These are phyloP conservation scores for Botrytis porri DNA, from an alignment of 2,329 filamentous ascomycete species.

Conservation along the genomic window DNA sequence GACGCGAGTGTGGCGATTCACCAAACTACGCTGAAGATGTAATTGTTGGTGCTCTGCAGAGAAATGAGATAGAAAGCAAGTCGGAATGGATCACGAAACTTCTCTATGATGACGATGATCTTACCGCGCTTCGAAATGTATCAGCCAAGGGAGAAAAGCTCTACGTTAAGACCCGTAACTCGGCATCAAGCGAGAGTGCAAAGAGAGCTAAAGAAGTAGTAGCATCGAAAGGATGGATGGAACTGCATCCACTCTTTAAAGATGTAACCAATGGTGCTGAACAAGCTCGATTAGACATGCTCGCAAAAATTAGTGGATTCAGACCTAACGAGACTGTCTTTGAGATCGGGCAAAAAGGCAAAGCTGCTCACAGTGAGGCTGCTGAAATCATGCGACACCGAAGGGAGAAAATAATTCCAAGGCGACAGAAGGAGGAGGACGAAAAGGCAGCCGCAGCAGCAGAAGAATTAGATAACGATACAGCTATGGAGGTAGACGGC, in stretches of 20 bases:
- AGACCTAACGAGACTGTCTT: constrained; percentile 94
- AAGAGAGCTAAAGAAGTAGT: constrained; percentile 80
- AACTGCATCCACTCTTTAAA: constrained; percentile 78
- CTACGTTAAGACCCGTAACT: constrained; percentile 84
- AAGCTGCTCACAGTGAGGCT: constrained; percentile 58
- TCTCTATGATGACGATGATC: constrained; percentile 70
- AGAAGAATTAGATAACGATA: constrained; percentile 34
- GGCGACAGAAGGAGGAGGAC: constrained; percentile 42
- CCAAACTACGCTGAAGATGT: constrained; percentile 79
- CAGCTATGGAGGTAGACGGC: constrained; percentile 29
- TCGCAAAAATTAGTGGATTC: constrained; percentile 84
- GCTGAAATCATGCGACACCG: constrained; percentile 74
- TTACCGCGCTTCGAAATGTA: constrained; percentile 68
- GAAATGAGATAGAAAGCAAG: constrained; percentile 70
- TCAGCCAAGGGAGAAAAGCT: constrained; percentile 87
- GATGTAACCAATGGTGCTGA: constrained; percentile 63
- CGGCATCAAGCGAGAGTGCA: constrained; percentile 85
- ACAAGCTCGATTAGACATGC: constrained; percentile 76
- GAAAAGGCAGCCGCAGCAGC: constrained; percentile 40
- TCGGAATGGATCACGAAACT: constrained; percentile 83
- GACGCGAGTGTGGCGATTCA: constrained; percentile 56
- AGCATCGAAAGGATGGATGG: constrained; percentile 64
- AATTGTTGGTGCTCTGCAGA: constrained; percentile 71
- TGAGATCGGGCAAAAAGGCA: constrained; percentile 76
- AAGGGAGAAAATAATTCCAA: constrained; percentile 65